Conservation (phyloP, 2,329 filamentous ascomycete species). For the Alternaria longipes region DNA sequence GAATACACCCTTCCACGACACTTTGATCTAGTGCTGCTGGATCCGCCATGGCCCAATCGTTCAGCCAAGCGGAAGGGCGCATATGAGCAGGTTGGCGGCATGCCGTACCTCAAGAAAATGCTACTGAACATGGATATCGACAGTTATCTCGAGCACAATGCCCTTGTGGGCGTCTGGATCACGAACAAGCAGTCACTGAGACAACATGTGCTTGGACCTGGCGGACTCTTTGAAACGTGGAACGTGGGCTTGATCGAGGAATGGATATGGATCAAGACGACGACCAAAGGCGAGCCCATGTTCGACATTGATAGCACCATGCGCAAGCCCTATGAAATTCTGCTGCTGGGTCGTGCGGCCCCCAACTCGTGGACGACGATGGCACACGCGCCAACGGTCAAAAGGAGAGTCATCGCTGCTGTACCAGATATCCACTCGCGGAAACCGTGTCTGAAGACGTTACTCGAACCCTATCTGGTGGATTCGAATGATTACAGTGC, state of each 20-base stretch:
- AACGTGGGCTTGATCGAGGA: conserved; percentile 72
- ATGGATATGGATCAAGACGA: conserved; percentile 83
- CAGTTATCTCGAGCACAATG: conserved; percentile 44
- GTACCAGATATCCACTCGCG: conserved; percentile 81
- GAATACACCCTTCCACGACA: conserved; percentile 54
- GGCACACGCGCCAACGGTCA: conserved; percentile 42
- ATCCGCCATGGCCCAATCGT: conserved; percentile 84
- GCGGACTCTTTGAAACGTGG: conserved; percentile 72
- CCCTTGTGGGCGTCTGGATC: conserved; percentile 75
- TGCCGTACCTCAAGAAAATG: conserved; percentile 58
- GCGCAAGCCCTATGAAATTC: conserved; percentile 80
- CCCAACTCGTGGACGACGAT: conserved; percentile 37
- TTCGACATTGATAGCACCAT: conserved; percentile 67
- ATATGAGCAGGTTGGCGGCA: conserved; percentile 57
- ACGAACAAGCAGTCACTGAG: conserved; percentile 73
- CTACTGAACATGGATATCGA: conserved; percentile 59
- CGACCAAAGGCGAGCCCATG: conserved; percentile 70
- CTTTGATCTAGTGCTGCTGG: conserved; percentile 76
- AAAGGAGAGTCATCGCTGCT: conserved; percentile 68
- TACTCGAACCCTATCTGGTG: conserved; percentile 67
- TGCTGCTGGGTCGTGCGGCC: conserved; percentile 66
- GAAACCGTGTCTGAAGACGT: conserved; percentile 74
- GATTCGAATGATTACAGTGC: conserved; percentile 59
- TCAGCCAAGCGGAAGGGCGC: conserved; percentile 71
- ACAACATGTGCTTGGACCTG: conserved; percentile 62